Conservation (phyloP, 2,329 filamentous ascomycete species). For the Xylaria multiplex region DNA sequence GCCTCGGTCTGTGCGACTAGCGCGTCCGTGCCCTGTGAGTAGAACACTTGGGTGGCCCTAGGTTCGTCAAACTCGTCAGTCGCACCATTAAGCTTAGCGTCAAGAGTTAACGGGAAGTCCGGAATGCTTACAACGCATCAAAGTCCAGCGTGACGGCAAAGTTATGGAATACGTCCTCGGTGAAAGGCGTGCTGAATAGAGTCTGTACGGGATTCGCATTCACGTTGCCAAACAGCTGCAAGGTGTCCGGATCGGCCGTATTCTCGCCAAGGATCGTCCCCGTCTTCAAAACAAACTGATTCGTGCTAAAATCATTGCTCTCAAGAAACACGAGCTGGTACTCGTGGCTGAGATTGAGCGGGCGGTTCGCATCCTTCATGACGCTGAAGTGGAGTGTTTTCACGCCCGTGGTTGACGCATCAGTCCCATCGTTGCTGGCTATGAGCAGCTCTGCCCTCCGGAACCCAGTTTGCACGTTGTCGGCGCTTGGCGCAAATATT, state of each 20-base stretch:
- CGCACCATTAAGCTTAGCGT: background rate
- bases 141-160: slow-evolving; percentile 31
- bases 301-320: slow-evolving; percentile 29
- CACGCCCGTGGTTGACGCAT: slow-evolving; percentile 27
- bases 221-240: slow-evolving; percentile 31
- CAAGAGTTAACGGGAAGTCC: background rate
- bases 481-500: slow-evolving; percentile 30
- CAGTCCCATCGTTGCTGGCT: slow-evolving; percentile 28
- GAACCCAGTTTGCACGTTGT: slow-evolving; percentile 30
- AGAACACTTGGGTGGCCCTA: slow-evolving; percentile 29
- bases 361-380: slow-evolving; percentile 26
- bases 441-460: slow-evolving; percentile 29
- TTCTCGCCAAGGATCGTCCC: slow-evolving; percentile 25
- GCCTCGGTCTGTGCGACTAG: slow-evolving; percentile 26
- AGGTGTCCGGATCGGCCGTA: slow-evolving; percentile 23
- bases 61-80: slow-evolving; percentile 7
- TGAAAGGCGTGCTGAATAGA: slow-evolving; percentile 26
- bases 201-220: slow-evolving; percentile 20
- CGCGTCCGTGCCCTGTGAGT: slow-evolving; percentile 20
- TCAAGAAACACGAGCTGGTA: slow-evolving; percentile 33
- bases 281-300: slow-evolving; percentile 28
- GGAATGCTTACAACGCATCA: slow-evolving; percentile 16
- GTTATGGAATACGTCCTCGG: slow-evolving; percentile 27
- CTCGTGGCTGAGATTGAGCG: slow-evolving; percentile 26
- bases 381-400: slow-evolving; percentile 31